These are phyloP conservation scores for Serendipita sp. DNA, from an alignment of 768 basidiomycete genomes.

Conservation along the genomic window DNA sequence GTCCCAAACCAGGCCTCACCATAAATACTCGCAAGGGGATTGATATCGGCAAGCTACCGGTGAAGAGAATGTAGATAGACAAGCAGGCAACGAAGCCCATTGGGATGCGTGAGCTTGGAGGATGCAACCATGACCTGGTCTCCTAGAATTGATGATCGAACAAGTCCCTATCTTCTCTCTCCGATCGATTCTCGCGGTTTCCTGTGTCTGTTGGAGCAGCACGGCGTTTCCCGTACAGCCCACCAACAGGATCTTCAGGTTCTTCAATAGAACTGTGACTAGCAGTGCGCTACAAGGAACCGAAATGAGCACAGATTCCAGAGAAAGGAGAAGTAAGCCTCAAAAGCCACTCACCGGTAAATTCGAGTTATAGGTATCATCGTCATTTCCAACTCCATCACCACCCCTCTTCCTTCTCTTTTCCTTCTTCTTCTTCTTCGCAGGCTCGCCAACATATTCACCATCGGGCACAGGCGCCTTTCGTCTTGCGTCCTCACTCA, in stretches of 20 bases:
- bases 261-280: conserved; percentile 20
- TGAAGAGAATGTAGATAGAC: too few relatives aligned
- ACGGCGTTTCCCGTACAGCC: conserved; percentile 34
- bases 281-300: conserved; percentile 20
- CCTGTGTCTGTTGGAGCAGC: conserved; percentile 14
- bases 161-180: conserved; percentile 18
- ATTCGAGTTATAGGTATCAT: background rate
- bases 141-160: conserved; percentile 54
- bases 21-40: too few relatives aligned
- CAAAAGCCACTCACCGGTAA: background rate
- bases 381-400: conserved; percentile 10
- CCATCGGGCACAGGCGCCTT: conserved; percentile 11
- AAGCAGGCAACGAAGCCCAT: too few relatives aligned
- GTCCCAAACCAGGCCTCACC: too few relatives aligned
- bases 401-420: conserved; percentile 33
- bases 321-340: background rate
- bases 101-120: too few relatives aligned
- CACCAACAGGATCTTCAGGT: conserved; percentile 58
- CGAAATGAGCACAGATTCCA: conserved; percentile 5
- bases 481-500: conserved; percentile 71
- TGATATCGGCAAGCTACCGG: too few relatives aligned
- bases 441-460: conserved; percentile 26
- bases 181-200: conserved; percentile 14
- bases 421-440: conserved; percentile 32
- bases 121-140: background rate